Evolutionary conservation across 768 basidiomycete species (phyloP), one percentile per base, ranked within the genome.

Genomic region (Daedaleopsis sinensis): DNA sequence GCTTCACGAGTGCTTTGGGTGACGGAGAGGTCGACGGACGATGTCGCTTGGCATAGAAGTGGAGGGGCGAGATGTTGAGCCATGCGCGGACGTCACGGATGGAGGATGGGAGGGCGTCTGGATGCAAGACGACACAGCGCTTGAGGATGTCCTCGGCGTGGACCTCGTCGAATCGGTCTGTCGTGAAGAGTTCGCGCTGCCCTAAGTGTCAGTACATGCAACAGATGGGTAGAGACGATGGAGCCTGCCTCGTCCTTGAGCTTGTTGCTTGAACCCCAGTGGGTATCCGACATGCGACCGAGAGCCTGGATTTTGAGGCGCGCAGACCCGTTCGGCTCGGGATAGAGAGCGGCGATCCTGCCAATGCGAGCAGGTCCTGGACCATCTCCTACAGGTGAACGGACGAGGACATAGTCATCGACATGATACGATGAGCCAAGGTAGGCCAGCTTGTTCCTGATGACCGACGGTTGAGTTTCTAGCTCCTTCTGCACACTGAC

Each of bases 141-240:
- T 74, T 75, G 23, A 89, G 72, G 13, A 91, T 69, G 12, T 78
- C 70, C 5, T 71, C 57, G 37, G 79, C 69, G 36, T 82, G 59
- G 1, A 59, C 13, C 18, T 69, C 67, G 51, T 69, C 69, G n/a
- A 65, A 54, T 48, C 84, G 79, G 4, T 85, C 72, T 0, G 88
- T 90, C 19, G 84, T 67, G 64, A 83, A 90, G 1, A 90, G 67
- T 58, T 93, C 84, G 19, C 82, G 79, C 89, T 91, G 47, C 42
- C n/a, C 27, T n/a, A 7, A 32, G 27, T 23, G 35, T 16, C 2
- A 21, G 37, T 18, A 32, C 27, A 32, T 7, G 27, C 16, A 21
- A 43, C 21, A 55, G n/a, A 47, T 43, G 47, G n/a, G 18, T 38
- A 15, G 24, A 3, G 2, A 8, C 9, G 36, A n/a, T 3, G 27